phyloP scores from a whole-genome alignment of 2,329 filamentous ascomycete genomes.

The Epichloe hybrida region DNA sequence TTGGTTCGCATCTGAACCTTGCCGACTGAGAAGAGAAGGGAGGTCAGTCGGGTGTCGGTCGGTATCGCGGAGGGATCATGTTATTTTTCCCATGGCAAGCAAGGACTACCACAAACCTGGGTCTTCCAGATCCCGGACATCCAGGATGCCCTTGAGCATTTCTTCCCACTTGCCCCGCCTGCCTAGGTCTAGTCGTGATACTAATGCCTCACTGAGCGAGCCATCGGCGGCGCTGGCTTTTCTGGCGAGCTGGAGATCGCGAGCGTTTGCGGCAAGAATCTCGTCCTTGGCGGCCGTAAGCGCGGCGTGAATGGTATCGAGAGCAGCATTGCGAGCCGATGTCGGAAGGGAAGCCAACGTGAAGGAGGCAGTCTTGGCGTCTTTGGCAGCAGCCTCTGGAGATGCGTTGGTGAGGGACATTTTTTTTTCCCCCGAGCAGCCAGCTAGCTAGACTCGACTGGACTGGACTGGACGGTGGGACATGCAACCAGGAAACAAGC shows the following conservation, averaged over 20 bases:
- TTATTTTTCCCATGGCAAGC: not conserved
- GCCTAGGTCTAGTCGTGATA: conserved; percentile 77
- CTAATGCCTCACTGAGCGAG: conserved; percentile 63
- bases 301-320: conserved; percentile 71
- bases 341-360: conserved; percentile 67
- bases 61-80: no score
- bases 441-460: no score
- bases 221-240: conserved; percentile 57
- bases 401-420: conserved; percentile 89
- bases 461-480: no score
- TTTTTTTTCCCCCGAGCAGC: not conserved
- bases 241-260: conserved; percentile 63
- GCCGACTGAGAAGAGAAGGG: conserved; percentile 45
- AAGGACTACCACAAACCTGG: conserved; percentile 48
- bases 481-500: no score
- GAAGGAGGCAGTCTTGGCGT: conserved; percentile 71
- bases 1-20: conserved; percentile 70
- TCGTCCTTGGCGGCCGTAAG: conserved; percentile 54
- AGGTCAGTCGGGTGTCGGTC: not conserved
- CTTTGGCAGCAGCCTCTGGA: conserved; percentile 60
- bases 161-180: conserved; percentile 91
- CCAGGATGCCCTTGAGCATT: conserved; percentile 89
- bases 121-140: conserved; percentile 73
- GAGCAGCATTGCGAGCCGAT: conserved; percentile 65
- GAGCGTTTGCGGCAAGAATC: conserved; percentile 77